A percentile compares a stretch with the other conserved stretches of the same genome.
Evolutionary conservation across 202 grass and related monocot genomes (phyloP).

Genomic region (Zoysia matrella): DNA sequence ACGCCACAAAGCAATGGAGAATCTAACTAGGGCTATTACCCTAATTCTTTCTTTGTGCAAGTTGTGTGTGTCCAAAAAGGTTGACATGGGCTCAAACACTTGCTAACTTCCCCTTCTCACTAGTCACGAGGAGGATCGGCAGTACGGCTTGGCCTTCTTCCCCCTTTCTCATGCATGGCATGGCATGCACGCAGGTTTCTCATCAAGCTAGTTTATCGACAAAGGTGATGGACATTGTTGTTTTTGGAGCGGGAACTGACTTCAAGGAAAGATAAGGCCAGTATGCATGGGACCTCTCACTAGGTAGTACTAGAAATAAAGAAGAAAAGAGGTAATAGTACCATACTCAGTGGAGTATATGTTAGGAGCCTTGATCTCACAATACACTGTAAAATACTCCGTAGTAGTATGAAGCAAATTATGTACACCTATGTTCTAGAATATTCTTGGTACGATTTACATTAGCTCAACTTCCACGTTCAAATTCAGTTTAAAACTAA

Average conservation of each 20-base stretch:
- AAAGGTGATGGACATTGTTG: conserved; percentile 21
- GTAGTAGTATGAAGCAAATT: not conserved
- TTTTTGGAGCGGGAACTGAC: conserved; percentile 22
- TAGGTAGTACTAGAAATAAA: not conserved
- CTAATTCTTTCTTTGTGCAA: not conserved
- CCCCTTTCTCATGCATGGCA: conserved; percentile 19
- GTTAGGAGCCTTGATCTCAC: too few relatives aligned
- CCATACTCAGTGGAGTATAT: too few relatives aligned
- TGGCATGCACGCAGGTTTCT: conserved; percentile 27
- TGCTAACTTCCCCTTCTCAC: conserved; percentile 22
- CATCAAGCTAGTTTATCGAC: conserved; percentile 3
- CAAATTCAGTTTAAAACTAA: not conserved
- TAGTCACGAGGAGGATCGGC: conserved; percentile 31
- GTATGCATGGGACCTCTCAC: not conserved
- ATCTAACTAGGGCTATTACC: not conserved
- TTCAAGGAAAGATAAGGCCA: conserved; percentile 10
- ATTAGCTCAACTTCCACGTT: not conserved
- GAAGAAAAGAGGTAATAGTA: not conserved
- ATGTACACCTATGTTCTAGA: not conserved
- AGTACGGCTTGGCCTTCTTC: not conserved
- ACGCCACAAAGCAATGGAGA: conserved; percentile 33
- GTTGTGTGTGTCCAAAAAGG: conserved; percentile 28
- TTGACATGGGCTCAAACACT: conserved; percentile 28
- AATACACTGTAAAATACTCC: not conserved
- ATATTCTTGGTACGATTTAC: not conserved